Base-by-base conservation (phyloP, 495 filamentous ascomycete species). In the Extremus antarcticus region DNA sequence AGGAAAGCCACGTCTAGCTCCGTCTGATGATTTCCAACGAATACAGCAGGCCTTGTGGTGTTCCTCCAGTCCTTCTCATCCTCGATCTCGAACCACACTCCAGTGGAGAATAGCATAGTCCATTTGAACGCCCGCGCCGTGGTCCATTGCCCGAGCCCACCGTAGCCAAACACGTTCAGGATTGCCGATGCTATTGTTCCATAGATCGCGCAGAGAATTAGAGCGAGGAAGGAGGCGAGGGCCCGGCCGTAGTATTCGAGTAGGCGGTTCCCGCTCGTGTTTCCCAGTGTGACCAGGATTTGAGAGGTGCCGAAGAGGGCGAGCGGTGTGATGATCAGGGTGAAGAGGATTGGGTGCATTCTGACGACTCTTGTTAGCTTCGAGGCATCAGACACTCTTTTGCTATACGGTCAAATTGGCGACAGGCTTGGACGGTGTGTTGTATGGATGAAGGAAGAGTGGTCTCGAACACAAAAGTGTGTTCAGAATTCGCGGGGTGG, bases 1-100 rank as follows among this genome's bases (percentile, higher is more conserved):
- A 97, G 78, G 78, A 97, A 84, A 50, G 95, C 76, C 29, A 99
- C 86, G 66, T 99, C 92, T 53, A 99, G 78, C 68, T 96, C 94
- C 19, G 61, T 70, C 54, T 56, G 46, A 73, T 97, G 91, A 67
- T 97, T 97, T 23, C 82, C 85, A 62, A 97, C 77, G 64, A 97
- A 90, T 49, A 98, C 87, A 40, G 87, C 88, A 3, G 92, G 94
- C 38, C 90, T 79, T 24, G 78, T 78, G 2, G 17, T 49, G 22
- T 41, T 41, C 48, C 60, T 23, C 19, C 20, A 55, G 15, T 58
- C 47, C 4, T 49, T 25, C 46, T 46, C 19, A 55, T 62, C 59
- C 3, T 58, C 41, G n/a, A 96, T 72, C 43, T 82, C 74, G 63
- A 95, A 96, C 24, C 70, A 75, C n/a, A 98, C 75, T 47, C 89